These are phyloP conservation scores for Suillus alpinus DNA, from an alignment of 768 basidiomycete species.

Conservation along the genomic window DNA sequence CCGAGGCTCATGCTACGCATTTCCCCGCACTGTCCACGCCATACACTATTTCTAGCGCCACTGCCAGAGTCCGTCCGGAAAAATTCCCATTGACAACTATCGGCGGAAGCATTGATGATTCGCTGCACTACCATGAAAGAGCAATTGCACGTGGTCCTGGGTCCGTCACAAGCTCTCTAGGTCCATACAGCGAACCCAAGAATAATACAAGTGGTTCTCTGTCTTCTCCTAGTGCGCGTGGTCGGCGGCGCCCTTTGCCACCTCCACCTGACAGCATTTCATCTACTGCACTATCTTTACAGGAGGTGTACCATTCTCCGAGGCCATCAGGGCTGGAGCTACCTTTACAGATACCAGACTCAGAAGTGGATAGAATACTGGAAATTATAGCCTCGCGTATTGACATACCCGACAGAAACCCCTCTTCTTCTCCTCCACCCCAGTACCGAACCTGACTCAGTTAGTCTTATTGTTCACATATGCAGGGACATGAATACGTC, in stretches of 20 bases:
- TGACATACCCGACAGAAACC: neutral
- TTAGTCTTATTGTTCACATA: neutral
- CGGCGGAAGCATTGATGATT: neutral
- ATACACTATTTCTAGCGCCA: neutral
- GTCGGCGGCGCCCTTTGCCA: neutral
- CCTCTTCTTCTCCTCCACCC: conserved; percentile 1
- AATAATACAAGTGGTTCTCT: neutral
- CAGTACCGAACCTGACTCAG: conserved; percentile 4
- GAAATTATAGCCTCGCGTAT: conserved; percentile 8
- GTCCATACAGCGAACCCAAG: neutral
- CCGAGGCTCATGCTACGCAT: neutral
- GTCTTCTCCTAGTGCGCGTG: neutral
- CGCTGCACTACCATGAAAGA: neutral
- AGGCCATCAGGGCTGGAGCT: neutral
- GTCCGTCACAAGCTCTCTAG: neutral
- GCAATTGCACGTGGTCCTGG: neutral
- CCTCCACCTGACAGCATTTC: neutral
- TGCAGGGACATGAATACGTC: neutral
- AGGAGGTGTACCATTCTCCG: neutral
- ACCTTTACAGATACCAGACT: neutral
- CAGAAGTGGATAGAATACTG: conserved; percentile 7
- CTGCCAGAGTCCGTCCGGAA: neutral
- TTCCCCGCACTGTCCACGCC: conserved; percentile 1
- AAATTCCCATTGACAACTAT: conserved; percentile 4
- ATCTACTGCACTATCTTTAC: neutral